phyloP scores from a whole-genome alignment of 257 asterid genomes.

The Gentiana dahurica region DNA sequence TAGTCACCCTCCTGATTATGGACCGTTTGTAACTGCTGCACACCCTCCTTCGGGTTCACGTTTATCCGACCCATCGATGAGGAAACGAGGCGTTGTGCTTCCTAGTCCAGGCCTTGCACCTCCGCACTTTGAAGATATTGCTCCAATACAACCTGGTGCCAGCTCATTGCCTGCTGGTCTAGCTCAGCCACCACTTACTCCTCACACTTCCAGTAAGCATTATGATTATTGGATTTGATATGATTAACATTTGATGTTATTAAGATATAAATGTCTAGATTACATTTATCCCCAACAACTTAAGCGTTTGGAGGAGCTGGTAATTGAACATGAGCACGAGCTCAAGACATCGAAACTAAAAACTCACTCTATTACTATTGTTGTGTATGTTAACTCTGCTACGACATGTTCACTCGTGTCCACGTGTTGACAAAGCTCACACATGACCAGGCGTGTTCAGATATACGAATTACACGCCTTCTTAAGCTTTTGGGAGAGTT shows the following conservation, averaged over 20 bases:
- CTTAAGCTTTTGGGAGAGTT: no score
- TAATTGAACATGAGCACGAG: no score
- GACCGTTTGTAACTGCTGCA: constrained; percentile 41
- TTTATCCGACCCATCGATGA: constrained; percentile 41
- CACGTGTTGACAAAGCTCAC: neutral
- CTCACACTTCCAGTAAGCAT: constrained; percentile 58
- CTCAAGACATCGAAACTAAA: no score
- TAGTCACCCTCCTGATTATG: constrained; percentile 42
- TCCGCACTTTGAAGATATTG: constrained; percentile 28
- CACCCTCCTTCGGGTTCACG: constrained; percentile 47
- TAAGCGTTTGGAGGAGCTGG: no score
- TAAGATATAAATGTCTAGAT: no score
- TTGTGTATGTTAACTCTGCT: no score
- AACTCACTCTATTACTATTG: no score
- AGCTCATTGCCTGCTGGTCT: constrained; percentile 53
- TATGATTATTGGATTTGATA: no score
- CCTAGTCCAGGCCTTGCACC: constrained; percentile 35
- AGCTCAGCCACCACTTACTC: constrained; percentile 86
- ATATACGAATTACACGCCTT: no score
- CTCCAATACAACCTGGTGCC: constrained; percentile 55
- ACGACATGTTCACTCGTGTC: neutral
- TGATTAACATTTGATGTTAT: no score
- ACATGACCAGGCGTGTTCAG: neutral
- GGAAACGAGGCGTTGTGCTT: constrained; percentile 36
- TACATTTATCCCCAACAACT: no score